Conservation (phyloP, 768 basidiomycete species). For the Amyloporia xantha region DNA sequence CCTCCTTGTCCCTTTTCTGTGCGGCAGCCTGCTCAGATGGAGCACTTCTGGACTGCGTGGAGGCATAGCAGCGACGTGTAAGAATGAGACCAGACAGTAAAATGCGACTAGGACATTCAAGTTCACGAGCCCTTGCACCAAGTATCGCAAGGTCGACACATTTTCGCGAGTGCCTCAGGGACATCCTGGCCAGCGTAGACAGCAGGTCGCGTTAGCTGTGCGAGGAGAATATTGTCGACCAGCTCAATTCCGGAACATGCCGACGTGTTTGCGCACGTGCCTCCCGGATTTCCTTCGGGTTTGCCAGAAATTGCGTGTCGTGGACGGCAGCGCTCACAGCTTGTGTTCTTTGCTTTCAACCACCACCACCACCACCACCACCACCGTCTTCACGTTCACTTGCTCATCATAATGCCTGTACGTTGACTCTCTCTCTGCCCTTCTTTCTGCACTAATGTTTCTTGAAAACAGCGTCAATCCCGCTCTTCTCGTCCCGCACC, state of each 20-base stretch:
- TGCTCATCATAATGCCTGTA: slow-evolving; percentile 40
- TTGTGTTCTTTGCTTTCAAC: slow-evolving; percentile 10
- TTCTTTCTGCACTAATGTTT: neutral
- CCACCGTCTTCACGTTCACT: slow-evolving; percentile 3
- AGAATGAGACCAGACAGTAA: slow-evolving; percentile 7
- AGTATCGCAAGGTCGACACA: slow-evolving; percentile 8
- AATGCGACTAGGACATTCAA: slow-evolving; percentile 4
- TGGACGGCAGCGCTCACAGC: neutral
- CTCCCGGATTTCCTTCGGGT: neutral
- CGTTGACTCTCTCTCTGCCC: slow-evolving; percentile 19
- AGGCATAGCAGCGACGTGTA: slow-evolving; percentile 9
- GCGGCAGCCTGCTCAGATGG: slow-evolving; percentile 6
- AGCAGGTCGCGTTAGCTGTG: neutral
- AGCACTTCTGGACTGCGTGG: slow-evolving; percentile 5
- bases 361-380: slow-evolving; percentile 17
- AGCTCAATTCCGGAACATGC: neutral
- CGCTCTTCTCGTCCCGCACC: slow-evolving; percentile 58
- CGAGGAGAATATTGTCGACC: neutral
- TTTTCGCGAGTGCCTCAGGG: slow-evolving; percentile 6
- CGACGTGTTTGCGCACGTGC: slow-evolving; percentile 14
- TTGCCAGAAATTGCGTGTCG: slow-evolving; percentile 2
- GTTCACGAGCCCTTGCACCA: neutral
- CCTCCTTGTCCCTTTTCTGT: neutral
- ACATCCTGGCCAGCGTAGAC: slow-evolving; percentile 8
- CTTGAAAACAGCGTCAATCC: slow-evolving; percentile 56